phyloP scores from a whole-genome alignment of 345 rosid species.

The Brassica cretica region DNA sequence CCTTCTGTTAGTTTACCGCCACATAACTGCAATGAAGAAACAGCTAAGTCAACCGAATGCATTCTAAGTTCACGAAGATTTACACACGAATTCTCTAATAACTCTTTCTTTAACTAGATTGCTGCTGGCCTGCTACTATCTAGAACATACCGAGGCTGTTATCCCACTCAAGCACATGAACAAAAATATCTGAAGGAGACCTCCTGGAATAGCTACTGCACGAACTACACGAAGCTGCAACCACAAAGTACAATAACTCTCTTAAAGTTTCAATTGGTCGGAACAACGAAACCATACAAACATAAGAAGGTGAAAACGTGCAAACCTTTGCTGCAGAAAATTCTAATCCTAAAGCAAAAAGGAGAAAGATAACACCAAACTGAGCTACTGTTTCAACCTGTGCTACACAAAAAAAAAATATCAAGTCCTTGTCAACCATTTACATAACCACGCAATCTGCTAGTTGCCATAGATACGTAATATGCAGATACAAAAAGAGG shows the following conservation, averaged over 20 bases:
- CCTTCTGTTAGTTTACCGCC: constrained; percentile 94
- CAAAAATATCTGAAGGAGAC: constrained; percentile 82
- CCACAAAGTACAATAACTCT: constrained; percentile 23
- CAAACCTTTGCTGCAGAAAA: constrained; percentile 79
- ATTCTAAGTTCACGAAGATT: constrained; percentile 6
- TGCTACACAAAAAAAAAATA: constrained; percentile 2
- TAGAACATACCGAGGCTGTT: constrained; percentile 67
- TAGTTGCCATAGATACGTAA: background rate
- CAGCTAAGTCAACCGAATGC: constrained; percentile 32
- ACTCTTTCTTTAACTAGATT: background rate
- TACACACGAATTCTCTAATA: background rate
- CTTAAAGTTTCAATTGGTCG: constrained; percentile 17
- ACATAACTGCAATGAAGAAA: constrained; percentile 67
- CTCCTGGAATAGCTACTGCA: constrained; percentile 91
- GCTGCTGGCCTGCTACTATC: background rate
- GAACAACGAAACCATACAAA: constrained; percentile 13
- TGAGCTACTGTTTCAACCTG: constrained; percentile 99
- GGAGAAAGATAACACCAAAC: constrained; percentile 95
- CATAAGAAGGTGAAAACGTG: constrained; percentile 23
- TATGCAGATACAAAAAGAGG: constrained; percentile 14
- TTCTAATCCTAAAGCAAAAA: constrained; percentile 91
- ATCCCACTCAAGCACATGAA: constrained; percentile 93
- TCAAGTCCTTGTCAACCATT: constrained; percentile 31
- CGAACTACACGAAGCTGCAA: constrained; percentile 92
- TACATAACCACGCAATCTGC: constrained; percentile 1